Evolutionary conservation across 2,329 filamentous ascomycete species (phyloP).

Genomic region (Curvularia sp.): DNA sequence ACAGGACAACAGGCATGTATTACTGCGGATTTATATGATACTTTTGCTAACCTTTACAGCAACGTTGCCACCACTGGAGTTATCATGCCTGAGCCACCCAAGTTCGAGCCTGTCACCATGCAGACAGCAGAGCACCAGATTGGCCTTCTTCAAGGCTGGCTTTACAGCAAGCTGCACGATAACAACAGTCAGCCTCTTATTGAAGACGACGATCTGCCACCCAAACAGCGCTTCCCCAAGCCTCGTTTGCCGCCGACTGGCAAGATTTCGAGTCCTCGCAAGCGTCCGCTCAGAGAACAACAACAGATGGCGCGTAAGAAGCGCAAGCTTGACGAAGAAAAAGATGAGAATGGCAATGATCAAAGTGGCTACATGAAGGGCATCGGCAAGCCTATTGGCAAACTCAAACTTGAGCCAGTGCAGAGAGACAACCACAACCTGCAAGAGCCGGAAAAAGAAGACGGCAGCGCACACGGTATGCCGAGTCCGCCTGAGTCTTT

Average conservation of each 20-base stretch:
- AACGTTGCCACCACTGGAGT: constrained; percentile 64
- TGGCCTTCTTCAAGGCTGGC: constrained; percentile 88
- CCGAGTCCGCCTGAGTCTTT: constrained; percentile 82
- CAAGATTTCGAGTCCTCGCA: constrained; percentile 86
- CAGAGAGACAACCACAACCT: constrained; percentile 67
- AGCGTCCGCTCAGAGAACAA: constrained; percentile 81
- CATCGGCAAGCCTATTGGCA: constrained; percentile 64
- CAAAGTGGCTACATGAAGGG: constrained; percentile 40
- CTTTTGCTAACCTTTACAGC: constrained; percentile 51
- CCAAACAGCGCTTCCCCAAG: constrained; percentile 79
- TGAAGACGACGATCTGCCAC: constrained; percentile 93
- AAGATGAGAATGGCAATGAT: constrained; percentile 45
- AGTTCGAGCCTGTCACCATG: constrained; percentile 78
- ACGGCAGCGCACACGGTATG: constrained; percentile 72
- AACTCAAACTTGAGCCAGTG: constrained; percentile 56
- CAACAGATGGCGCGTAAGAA: constrained; percentile 86
- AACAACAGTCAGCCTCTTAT: constrained; percentile 82
- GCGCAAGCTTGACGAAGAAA: constrained; percentile 68
- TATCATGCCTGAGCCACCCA: constrained; percentile 71
- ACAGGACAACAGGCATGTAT: constrained; percentile 66
- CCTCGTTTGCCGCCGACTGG: constrained; percentile 72
- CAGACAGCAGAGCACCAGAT: constrained; percentile 82
- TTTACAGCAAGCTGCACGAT: constrained; percentile 84
- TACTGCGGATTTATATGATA: constrained; percentile 7
- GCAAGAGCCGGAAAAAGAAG: constrained; percentile 70